A percentile compares a stretch with the other conserved stretches of the same genome.
Evolutionary conservation across 768 basidiomycete genomes (phyloP).

Genomic region (Agaricus sinodeliciosus): DNA sequence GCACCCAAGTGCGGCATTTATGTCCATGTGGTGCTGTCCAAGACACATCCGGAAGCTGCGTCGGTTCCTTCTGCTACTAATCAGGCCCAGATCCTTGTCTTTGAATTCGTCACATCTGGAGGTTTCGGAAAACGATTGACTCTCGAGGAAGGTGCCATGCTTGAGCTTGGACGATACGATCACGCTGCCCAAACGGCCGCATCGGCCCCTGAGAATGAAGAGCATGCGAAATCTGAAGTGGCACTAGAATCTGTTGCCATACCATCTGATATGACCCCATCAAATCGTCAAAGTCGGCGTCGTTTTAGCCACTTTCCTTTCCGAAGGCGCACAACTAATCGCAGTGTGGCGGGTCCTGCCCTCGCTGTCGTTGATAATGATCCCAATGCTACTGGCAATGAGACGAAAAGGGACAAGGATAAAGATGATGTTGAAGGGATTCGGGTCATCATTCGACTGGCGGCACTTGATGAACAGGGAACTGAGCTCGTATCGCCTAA

Average conservation of each 20-base stretch:
- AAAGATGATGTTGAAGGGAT: slow-evolving; percentile 61
- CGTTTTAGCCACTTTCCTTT: slow-evolving; percentile 67
- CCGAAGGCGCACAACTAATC: slow-evolving; percentile 47
- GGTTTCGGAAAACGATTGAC: slow-evolving; percentile 75
- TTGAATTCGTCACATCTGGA: slow-evolving; percentile 64
- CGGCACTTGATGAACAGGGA: slow-evolving; percentile 75
- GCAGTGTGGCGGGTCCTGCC: slow-evolving; percentile 67
- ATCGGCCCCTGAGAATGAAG: background rate
- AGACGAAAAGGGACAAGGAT: slow-evolving; percentile 34
- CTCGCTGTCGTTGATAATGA: slow-evolving; percentile 74
- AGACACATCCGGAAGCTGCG: slow-evolving; percentile 52
- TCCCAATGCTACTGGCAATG: slow-evolving; percentile 24
- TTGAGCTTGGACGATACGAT: slow-evolving; percentile 79
- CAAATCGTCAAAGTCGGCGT: slow-evolving; percentile 27
- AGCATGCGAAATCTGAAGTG: slow-evolving; percentile 17
- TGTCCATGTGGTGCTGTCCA: slow-evolving; percentile 67
- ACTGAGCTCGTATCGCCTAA: slow-evolving; percentile 63
- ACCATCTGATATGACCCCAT: slow-evolving; percentile 6
- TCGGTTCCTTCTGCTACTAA: slow-evolving; percentile 23
- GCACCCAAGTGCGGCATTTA: slow-evolving; percentile 79
- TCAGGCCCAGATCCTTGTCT: slow-evolving; percentile 48
- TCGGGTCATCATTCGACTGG: slow-evolving; percentile 70
- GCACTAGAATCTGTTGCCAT: slow-evolving; percentile 9
- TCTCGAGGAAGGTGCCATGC: slow-evolving; percentile 68
- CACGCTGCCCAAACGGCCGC: slow-evolving; percentile 21